Evolutionary conservation across 2,329 filamentous ascomycete genomes (phyloP), one percentile per base, ranked within the genome.

Genomic region (Colletotrichum cereale): DNA sequence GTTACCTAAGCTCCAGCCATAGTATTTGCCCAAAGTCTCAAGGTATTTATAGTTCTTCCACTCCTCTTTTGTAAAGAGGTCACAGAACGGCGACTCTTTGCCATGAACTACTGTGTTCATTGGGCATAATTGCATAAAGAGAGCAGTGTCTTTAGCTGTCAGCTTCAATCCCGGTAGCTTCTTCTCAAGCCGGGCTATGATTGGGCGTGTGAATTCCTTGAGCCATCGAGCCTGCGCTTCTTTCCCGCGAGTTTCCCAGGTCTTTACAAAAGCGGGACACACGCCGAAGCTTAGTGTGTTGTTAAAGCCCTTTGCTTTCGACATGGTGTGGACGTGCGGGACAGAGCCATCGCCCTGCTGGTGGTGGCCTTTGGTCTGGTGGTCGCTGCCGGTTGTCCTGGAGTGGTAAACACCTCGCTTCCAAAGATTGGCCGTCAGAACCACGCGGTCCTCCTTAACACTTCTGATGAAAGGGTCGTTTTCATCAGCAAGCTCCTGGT

Each of bases 71-170:
- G 88, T 91, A 82, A 97, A 97, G 34, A 97, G 84, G 18, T 79
- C 78, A 81, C 95, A 98, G 82, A 97, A 97, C 0, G 85, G 83
- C 0, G 94, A 94, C 12, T 92, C 79, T 24, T 81, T 85, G 5
- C 83, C 87, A 6, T 88, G 85, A 14, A 91, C 90, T 21, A 97
- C 90, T 0, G 93, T 96, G 75, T 92, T 88, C 82, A 94, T 97
- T 0, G 95, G 91, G 77, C 95, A 98, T 72, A 97, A 85, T 76
- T 97, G 95, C 94, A 98, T 97, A 42, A 98, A 79, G 68, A 87
- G 88, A 67, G 94, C 84, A 0, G 90, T 89, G 42, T 96, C 90
- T 1, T 83, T 77, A 16, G 85, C 78, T 2, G 87, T 88, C 52
- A 97, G 80, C 72, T 92, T 89, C 8, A 88, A 90, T 2, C 92